Conservation (phyloP, 768 basidiomycete species). For the Glaciozyma antarctica region DNA sequence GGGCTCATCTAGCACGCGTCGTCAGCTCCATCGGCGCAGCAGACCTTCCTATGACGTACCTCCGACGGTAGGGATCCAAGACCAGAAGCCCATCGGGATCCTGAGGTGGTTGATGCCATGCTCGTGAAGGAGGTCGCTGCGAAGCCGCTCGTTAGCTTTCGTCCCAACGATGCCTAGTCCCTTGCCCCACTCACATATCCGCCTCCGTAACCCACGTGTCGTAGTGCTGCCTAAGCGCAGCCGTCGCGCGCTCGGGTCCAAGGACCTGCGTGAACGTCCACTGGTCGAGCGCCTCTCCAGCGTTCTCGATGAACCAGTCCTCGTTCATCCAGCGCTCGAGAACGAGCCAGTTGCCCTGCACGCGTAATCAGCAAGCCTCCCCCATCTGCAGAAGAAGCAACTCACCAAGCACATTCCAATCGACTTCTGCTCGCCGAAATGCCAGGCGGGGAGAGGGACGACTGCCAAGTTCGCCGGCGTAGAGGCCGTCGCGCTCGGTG, state of each 20-base stretch:
- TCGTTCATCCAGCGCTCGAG: slow-evolving; percentile 32
- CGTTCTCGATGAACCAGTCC: slow-evolving; percentile 2
- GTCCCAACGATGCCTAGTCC: no score
- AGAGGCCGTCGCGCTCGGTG: background rate
- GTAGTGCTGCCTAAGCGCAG: slow-evolving; percentile 38
- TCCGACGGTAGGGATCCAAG: slow-evolving; percentile 27
- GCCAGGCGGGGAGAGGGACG: slow-evolving; percentile 25
- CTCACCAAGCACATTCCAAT: slow-evolving; percentile 25
- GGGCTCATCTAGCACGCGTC: slow-evolving; percentile 1
- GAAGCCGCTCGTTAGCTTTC: no score
- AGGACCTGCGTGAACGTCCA: slow-evolving; percentile 21
- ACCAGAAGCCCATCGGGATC: slow-evolving; percentile 36
- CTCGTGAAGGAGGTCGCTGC: slow-evolving; percentile 20
- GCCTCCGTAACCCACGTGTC: slow-evolving; percentile 41
- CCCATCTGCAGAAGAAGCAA: background rate
- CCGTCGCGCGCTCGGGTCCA: slow-evolving; percentile 27
- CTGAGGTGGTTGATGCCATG: slow-evolving; percentile 34
- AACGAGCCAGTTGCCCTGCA: slow-evolving; percentile 21
- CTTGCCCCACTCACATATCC: slow-evolving; percentile 31
- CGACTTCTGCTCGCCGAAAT: slow-evolving; percentile 24
- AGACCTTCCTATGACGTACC: slow-evolving; percentile 8
- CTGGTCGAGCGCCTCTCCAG: slow-evolving; percentile 18
- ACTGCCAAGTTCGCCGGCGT: background rate
- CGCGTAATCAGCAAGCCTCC: background rate
- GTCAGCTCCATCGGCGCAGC: background rate